Evolutionary conservation across 1,284 basidiomycete species (phyloP), one percentile per base, ranked within the genome.

Genomic region (Clitocybe nebularis): DNA sequence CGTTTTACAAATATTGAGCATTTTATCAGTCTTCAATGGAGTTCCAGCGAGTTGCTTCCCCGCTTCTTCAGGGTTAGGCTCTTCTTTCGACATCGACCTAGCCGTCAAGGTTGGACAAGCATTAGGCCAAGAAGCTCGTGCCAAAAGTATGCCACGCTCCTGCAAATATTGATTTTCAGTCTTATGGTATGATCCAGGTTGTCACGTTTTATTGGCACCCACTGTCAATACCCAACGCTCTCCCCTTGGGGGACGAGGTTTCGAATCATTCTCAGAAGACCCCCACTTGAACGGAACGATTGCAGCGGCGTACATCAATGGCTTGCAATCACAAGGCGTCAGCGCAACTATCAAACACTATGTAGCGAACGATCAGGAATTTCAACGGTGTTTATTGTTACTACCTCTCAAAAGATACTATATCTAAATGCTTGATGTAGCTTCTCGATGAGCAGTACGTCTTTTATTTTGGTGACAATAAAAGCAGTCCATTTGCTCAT

Each of bases 141-240:
- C 71, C 35, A 75, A 74, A 59, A 60, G 70, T 63, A 54, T 49
- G 46, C 47, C 32, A 6, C 45, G 13, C 9, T 20, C 38, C 14
- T 45, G 13, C 36, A 17, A 16, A 32, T 25, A 14, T 16, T 7
- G 33, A 30, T 3, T 29, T 30, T 28, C 0, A 20, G 19, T 36
- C 22, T 16, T 22, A 21, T 22, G 7, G 17, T 19, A 32, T 22
- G 16, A 3, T 19, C 5, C 36, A 67, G 67, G 65, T 16, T 58
- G 63, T 22, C 69, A 72, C 49, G 61, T 75, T 30, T 59, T 77
- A 1, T 65, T 78, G 10, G 77, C 65, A 3, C 75, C 77, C 1
- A 78, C 75, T 2, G 66, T 72, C 40, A 80, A 80, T 51, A 79
- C 71, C 3, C 75, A 76, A 44, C 65, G 75, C 16, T 69, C 69